Base-by-base conservation (phyloP, 2,329 filamentous ascomycete genomes). In the Aciculosporium take region DNA sequence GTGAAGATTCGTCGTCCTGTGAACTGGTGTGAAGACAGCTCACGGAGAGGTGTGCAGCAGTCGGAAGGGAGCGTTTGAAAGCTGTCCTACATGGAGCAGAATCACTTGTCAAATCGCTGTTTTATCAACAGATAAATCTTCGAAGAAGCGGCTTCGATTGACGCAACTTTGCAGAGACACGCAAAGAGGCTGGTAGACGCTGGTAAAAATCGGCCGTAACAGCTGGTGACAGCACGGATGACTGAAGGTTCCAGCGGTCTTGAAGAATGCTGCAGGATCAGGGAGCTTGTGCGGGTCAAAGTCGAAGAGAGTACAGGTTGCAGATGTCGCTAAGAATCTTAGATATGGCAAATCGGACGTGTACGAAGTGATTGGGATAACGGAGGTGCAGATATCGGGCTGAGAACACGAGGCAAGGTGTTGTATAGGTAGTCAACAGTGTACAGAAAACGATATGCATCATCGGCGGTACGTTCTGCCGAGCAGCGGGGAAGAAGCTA, bases 1-100 rank as follows among this genome's bases (percentile, higher is more conserved):
- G 50, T 53, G 45, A 47, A 51, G 48, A 50, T 57, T 53, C 53
- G 56, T 59, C 61, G 61, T 59, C 57, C 58, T 51, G 54, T 50
- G 53, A 50, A 51, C 23, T 50, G 51, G 44, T 52, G 53, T 57
- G 58, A 53, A 59, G 58, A 55, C 52, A 51, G 57, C 56, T 60
- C 53, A 53, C 44, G 45, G 49, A 41, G 51, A 43, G 49, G 48
- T 47, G 44, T 45, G 51, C 52, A 48, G 43, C 37, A 55, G 54
- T 51, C 47, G 46, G 48, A 51, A 49, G 49, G 46, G 43, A 47
- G 46, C 43, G 44, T 41, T 47, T 49, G 48, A 47, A 46, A 49
- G 48, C 45, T 43, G 50, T 54, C 48, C 60, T 62, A 62, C 59
- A 63, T 63, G 59, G 47, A 53, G 45, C 21, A 38, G 32, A 27